These are phyloP conservation scores for Pseudogymnoascus sp. DNA, from an alignment of 2,329 filamentous ascomycete genomes.

Conservation along the genomic window DNA sequence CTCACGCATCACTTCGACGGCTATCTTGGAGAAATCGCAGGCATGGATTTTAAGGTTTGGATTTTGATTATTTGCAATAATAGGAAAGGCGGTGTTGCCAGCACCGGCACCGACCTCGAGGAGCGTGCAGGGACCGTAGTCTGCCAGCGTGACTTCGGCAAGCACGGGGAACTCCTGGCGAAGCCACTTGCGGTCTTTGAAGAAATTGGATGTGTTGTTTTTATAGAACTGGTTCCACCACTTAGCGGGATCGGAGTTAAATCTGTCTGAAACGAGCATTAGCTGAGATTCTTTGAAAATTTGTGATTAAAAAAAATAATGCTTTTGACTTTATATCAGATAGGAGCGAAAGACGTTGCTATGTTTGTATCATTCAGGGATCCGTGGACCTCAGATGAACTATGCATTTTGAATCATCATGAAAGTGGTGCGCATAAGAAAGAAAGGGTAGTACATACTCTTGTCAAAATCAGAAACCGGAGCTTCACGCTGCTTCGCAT, in stretches of 20 bases:
- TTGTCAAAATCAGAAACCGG: slow-evolving; percentile 93
- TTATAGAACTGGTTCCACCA: slow-evolving; percentile 99
- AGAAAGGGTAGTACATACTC: slow-evolving; percentile 42
- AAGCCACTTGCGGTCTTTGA: slow-evolving; percentile 97
- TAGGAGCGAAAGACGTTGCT: slow-evolving; percentile 66
- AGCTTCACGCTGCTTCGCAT: slow-evolving; percentile 71
- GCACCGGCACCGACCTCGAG: slow-evolving; percentile 93
- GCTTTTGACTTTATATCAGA: slow-evolving; percentile 43
- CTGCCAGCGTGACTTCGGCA: slow-evolving; percentile 63
- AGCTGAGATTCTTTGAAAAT: slow-evolving; percentile 27
- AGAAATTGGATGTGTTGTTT: slow-evolving; percentile 95
- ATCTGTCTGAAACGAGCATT: slow-evolving; percentile 53
- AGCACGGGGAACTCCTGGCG: slow-evolving; percentile 91
- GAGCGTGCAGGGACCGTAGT: slow-evolving; percentile 62
- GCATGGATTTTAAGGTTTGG: slow-evolving; percentile 76
- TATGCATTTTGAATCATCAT: slow-evolving; percentile 58
- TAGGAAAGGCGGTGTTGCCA: slow-evolving; percentile 92
- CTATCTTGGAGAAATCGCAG: slow-evolving; percentile 92
- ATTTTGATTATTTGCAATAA: slow-evolving; percentile 79
- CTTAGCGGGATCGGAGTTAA: slow-evolving; percentile 83
- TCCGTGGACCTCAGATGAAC: slow-evolving; percentile 56
- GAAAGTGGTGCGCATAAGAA: neutral
- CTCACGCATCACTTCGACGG: slow-evolving; percentile 82
- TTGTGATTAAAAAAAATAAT: slow-evolving; percentile 11
- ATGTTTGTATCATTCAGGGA: slow-evolving; percentile 51